Evolutionary conservation across 108 stramenopile genomes (phyloP).

Genomic region (Fragilaria crotonensis): DNA sequence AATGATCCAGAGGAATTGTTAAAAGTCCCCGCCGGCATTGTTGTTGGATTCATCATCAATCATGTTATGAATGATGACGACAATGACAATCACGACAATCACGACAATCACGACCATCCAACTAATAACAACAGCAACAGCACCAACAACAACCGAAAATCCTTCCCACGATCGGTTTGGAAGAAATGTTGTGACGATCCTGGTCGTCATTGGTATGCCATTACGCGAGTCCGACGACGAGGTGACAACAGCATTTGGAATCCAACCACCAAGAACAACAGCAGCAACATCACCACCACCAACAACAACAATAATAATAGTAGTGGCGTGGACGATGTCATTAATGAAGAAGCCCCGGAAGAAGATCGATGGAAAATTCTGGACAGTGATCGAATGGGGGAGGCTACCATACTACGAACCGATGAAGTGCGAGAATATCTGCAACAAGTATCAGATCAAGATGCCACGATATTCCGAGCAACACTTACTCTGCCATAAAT

Average conservation of each 20-base stretch:
- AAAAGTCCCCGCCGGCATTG: not conserved
- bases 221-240: constrained; percentile 17
- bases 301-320: too few species aligned
- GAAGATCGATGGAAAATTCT: not conserved
- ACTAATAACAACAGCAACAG: not conserved
- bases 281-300: too few species aligned
- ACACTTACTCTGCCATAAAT: not conserved
- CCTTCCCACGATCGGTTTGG: constrained; percentile 17
- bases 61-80: constrained; percentile 3
- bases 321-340: too few species aligned
- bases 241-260: too few species aligned
- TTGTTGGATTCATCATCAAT: constrained; percentile 30
- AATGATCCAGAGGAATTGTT: not conserved
- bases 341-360: too few species aligned
- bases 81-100: not conserved
- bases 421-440: not conserved
- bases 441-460: not conserved
- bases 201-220: constrained; percentile 36
- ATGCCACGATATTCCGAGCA: not conserved
- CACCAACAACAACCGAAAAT: constrained; percentile 9
- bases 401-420: not conserved
- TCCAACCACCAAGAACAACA: too few species aligned
- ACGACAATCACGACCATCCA: not conserved
- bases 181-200: constrained; percentile 3
- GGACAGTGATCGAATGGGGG: not conserved